These are phyloP conservation scores for Rubia balearica DNA, from an alignment of 305 asterid genomes.

Conservation along the genomic window DNA sequence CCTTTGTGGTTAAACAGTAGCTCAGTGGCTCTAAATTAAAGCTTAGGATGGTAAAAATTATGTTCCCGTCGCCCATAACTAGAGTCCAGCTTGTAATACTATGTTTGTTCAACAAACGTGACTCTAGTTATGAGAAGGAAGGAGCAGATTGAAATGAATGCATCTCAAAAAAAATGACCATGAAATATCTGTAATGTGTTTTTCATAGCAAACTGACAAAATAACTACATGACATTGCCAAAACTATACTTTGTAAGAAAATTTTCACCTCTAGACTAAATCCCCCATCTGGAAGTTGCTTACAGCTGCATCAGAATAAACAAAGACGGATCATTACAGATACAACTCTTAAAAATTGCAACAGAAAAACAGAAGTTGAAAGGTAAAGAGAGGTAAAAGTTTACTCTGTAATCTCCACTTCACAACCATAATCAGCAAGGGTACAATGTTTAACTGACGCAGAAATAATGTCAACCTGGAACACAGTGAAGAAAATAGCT, in stretches of 20 bases:
- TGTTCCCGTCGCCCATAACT: too few species aligned
- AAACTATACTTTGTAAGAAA: not conserved
- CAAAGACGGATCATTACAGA: constrained; percentile 5
- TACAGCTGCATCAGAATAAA: constrained; percentile 67
- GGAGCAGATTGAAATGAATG: not conserved
- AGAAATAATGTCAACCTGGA: constrained; percentile 66
- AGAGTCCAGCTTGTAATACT: too few species aligned
- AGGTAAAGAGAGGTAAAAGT: constrained; percentile 16
- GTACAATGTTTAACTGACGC: too few species aligned
- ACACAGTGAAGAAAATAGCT: constrained; percentile 5
- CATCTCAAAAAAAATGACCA: not conserved
- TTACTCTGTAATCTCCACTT: constrained; percentile 97
- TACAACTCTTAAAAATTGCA: not conserved
- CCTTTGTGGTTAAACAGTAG: not conserved
- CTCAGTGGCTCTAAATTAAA: not conserved
- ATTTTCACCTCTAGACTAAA: constrained; percentile 83
- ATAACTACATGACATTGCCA: not conserved
- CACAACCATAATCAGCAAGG: constrained; percentile 87
- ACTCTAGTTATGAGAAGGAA: too few species aligned
- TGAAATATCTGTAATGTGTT: not conserved
- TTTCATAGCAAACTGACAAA: not conserved
- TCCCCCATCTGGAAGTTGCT: constrained; percentile 99
- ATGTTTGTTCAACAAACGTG: too few species aligned
- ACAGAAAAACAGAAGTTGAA: not conserved
- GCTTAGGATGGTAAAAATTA: not conserved